These are phyloP conservation scores for Aegilops sharonensis DNA, from an alignment of 176 grass and related monocot genomes.

Conservation along the genomic window DNA sequence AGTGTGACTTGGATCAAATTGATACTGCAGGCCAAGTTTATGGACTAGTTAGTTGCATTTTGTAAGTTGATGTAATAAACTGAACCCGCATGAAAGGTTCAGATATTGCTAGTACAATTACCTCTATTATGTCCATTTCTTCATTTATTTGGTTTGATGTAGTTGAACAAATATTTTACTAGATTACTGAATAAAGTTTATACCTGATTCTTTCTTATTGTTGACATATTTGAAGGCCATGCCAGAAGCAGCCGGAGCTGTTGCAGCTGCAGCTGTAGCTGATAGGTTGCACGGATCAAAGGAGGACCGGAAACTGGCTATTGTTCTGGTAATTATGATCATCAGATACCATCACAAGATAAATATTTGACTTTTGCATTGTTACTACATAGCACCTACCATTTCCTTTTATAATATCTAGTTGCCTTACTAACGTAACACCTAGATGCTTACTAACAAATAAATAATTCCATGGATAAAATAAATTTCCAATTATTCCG, in stretches of 20 bases:
- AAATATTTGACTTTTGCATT: slow-evolving; percentile 18
- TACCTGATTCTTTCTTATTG: slow-evolving; percentile 36
- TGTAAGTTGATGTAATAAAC: neutral
- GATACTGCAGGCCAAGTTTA: neutral
- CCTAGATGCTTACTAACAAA: neutral
- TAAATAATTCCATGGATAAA: slow-evolving; percentile 3
- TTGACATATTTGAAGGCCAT: slow-evolving; percentile 64
- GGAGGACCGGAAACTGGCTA: slow-evolving; percentile 83
- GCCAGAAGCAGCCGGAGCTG: slow-evolving; percentile 95
- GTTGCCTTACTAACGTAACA: neutral
- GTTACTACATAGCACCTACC: neutral
- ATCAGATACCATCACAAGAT: slow-evolving; percentile 11
- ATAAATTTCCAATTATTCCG: neutral
- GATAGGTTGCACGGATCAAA: slow-evolving; percentile 89
- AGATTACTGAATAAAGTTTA: slow-evolving; percentile 1
- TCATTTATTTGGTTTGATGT: neutral
- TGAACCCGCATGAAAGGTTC: neutral
- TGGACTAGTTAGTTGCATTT: neutral
- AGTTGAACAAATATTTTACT: slow-evolving; percentile 13
- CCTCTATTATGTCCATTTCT: neutral
- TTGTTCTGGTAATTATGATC: slow-evolving; percentile 69
- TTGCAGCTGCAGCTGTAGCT: slow-evolving; percentile 93
- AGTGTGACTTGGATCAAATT: no score
- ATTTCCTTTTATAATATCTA: neutral
- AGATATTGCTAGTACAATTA: neutral